Evolutionary conservation across 208 protist genomes (phyloP), one percentile per base, ranked within the genome.

Genomic region (Leptomonas seymouri): DNA sequence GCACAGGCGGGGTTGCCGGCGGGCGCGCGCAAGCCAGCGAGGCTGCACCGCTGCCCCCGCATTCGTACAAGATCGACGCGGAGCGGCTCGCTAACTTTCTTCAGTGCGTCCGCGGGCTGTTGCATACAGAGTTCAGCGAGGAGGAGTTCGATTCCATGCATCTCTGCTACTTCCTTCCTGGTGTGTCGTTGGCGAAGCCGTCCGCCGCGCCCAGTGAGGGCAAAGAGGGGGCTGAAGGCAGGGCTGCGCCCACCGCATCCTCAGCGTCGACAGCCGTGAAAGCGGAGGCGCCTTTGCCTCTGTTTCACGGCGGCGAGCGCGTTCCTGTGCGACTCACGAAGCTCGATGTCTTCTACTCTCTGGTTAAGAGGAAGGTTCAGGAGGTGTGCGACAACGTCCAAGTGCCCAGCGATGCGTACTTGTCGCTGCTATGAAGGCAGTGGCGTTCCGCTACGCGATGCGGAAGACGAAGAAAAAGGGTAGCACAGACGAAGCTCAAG

Each of bases 111-210:
- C 67, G 64, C 56, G 64, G 42, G 36, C 53, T 87, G 16, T n/a
- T 70, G 21, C 66, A 58, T 23, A 25, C 72, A 15, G 46, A 67
- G 28, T 76, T 86, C 67, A 82, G 71, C 15, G 79, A 85, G 16
- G 68, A 63, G 18, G 85, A 87, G 57, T 84, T 91, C 64, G 74
- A 87, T 44, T 71, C 58, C 15, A 41, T 83, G 58, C 70, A 67
- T 16, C 63, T 91, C 39, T 72, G 65, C 5, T 91, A 85, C 67
- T 78, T 79, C 46, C 75, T 91, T 15, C 85, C 85, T 49, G 85
- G 85, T 16, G 76, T 91, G 34, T 68, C 74, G 23, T 36, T 73
- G n/a, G 49, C 39, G 20, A 66, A 39, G 42, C 21, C 58, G 25
- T 11, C 53, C 8, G 7, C 39, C 15, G 30, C 20, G 16, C 15